phyloP scores from a whole-genome alignment of 805 yeast species.

The fission yeast (Schizosaccharomyces pombe) region ASM294v3 CU329670.1:2416501-2417000 shows the following conservation, averaged over 20 bases:
- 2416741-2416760: background rate
- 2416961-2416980: constrained; percentile 51
- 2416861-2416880: constrained; percentile 59
- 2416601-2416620: background rate
- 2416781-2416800: constrained; percentile 36
- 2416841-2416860: constrained; percentile 92
- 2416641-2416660: too few relatives aligned
- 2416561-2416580: background rate
- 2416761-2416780: background rate
- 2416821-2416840: constrained; percentile 50
- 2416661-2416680: too few relatives aligned
- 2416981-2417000: constrained; percentile 53
- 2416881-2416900: constrained; percentile 47
- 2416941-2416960: constrained; percentile 76
- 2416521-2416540: background rate
- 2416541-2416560: background rate
- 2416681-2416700: too few relatives aligned
- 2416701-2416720: too few relatives aligned
- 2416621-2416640: too few relatives aligned
- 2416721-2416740: too few relatives aligned
- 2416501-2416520: background rate
- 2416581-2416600: background rate
- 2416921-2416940: constrained; percentile 84
- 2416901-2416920: constrained; percentile 94
- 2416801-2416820: constrained; percentile 57